Percentiles rank a stretch among this genome's conserved stretches.
Conservation (phyloP, 78 protist species). For the Dictyostelium discoideum region dicty_2.7 NC_007088.5:6196001-6196500, state of each 20-base stretch:
- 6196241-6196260: not conserved
- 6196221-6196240: conserved; percentile 34
- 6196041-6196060: conserved; percentile 36
- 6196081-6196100: not conserved
- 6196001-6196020: conserved; percentile 50
- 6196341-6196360: not conserved
- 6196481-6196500: not conserved
- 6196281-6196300: conserved; percentile 13
- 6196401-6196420: conserved; percentile 3
- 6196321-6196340: conserved; percentile 45
- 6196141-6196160: conserved; percentile 46
- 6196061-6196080: conserved; percentile 14
- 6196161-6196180: conserved; percentile 59
- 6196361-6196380: conserved; percentile 17
- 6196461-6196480: conserved; percentile 58
- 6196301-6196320: conserved; percentile 23
- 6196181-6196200: not conserved
- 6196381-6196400: conserved; percentile 1
- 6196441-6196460: conserved; percentile 32
- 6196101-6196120: not conserved
- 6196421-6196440: conserved; percentile 8
- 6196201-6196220: not conserved
- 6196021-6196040: conserved; percentile 29
- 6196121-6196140: not conserved
- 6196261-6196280: conserved; percentile 25